Percentiles rank a stretch among this genome's conserved stretches.
Evolutionary conservation across 208 protist genomes (phyloP).

Genomic region (Leishmania amazonensis): DNA sequence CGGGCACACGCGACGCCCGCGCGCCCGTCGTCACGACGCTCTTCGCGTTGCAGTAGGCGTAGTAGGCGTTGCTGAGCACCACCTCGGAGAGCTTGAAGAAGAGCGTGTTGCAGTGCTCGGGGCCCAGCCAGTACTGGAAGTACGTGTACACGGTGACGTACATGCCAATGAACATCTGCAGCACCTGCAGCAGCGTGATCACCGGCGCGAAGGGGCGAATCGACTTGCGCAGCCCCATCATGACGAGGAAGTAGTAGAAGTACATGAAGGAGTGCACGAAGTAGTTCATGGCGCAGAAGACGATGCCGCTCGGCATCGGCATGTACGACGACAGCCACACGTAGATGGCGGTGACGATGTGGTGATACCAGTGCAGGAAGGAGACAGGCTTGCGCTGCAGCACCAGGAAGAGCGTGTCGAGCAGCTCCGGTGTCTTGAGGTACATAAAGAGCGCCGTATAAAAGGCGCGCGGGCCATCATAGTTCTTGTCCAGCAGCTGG

Average conservation of each 20-base stretch:
- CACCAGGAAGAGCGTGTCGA: conserved; percentile 77
- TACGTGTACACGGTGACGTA: conserved; percentile 59
- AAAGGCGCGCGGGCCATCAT: conserved; percentile 35
- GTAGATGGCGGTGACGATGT: conserved; percentile 81
- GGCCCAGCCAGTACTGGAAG: conserved; percentile 38
- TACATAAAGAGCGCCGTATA: conserved; percentile 64
- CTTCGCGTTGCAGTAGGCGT: conserved; percentile 5
- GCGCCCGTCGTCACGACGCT: conserved; percentile 39
- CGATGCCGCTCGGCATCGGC: conserved; percentile 45
- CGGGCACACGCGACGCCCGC: conserved; percentile 40
- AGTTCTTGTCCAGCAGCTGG: conserved; percentile 27
- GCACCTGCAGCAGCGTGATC: conserved; percentile 83
- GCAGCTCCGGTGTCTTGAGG: conserved; percentile 78
- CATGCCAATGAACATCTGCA: conserved; percentile 92
- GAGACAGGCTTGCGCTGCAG: conserved; percentile 53
- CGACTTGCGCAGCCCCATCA: conserved; percentile 48
- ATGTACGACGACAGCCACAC: conserved; percentile 81
- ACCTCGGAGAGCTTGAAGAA: conserved; percentile 21
- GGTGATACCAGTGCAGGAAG: conserved; percentile 22
- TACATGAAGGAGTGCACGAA: conserved; percentile 95
- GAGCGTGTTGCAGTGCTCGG: conserved; percentile 3
- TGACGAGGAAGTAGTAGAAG: conserved; percentile 89
- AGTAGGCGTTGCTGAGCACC: conserved; percentile 9
- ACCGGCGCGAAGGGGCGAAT: conserved; percentile 64
- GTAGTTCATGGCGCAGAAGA: conserved; percentile 25